Conservation (phyloP, 805 yeast species). For the Candida parachauliodes region DNA sequence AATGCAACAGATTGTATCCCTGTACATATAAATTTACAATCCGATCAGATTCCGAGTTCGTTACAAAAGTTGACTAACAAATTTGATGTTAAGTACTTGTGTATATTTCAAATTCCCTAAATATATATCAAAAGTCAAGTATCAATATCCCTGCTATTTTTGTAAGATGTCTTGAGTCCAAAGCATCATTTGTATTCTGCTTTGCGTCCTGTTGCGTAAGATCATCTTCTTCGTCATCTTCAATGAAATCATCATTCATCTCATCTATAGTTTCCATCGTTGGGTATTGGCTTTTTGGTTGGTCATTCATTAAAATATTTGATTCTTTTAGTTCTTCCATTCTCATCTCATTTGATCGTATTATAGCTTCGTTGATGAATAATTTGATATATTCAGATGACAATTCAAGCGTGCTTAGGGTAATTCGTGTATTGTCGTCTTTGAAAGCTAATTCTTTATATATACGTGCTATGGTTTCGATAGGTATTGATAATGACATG, state of each 20-base stretch:
- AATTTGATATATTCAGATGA: conserved; percentile 53
- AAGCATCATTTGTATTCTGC: conserved; percentile 22
- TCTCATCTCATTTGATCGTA: conserved; percentile 54
- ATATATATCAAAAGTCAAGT: conserved; percentile 44
- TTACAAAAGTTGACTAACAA: background rate
- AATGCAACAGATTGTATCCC: conserved; percentile 18
- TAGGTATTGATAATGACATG: conserved; percentile 9
- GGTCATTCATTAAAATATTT: conserved; percentile 10
- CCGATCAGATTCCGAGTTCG: conserved; percentile 11
- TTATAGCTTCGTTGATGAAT: conserved; percentile 57
- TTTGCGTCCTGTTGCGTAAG: conserved; percentile 16
- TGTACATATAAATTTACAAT: conserved; percentile 23
- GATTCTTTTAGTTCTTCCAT: conserved; percentile 30
- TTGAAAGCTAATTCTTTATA: conserved; percentile 51
- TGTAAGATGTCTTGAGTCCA: conserved; percentile 54
- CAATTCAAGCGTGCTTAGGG: conserved; percentile 45
- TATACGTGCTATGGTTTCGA: conserved; percentile 44
- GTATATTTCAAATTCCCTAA: conserved; percentile 6
- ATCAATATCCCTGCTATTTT: conserved; percentile 55
- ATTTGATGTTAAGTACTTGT: conserved; percentile 14
- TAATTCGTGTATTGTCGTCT: conserved; percentile 42
- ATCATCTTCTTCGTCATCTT: conserved; percentile 14
- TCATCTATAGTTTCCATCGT: conserved; percentile 15
- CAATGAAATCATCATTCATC: conserved; percentile 14
- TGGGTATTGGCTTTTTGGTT: conserved; percentile 11